Conservation (phyloP, 495 filamentous ascomycete genomes). For the Penicillium diatomitis region DNA sequence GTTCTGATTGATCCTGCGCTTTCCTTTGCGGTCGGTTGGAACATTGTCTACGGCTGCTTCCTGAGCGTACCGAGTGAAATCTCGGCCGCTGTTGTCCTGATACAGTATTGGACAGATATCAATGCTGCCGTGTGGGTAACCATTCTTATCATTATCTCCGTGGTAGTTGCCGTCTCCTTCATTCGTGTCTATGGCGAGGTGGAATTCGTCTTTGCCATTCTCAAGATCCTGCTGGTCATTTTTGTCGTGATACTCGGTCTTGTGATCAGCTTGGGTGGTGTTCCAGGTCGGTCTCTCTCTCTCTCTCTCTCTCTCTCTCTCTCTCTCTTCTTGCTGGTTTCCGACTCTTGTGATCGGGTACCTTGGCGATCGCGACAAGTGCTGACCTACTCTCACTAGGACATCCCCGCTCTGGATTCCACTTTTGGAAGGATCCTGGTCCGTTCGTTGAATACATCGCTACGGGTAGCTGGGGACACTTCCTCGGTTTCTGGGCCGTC, state of each 20-base stretch:
- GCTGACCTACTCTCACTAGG: constrained; percentile 9
- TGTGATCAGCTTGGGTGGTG: constrained; percentile 33
- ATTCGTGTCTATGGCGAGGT: constrained; percentile 39
- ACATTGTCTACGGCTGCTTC: constrained; percentile 39
- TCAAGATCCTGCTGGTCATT: constrained; percentile 43
- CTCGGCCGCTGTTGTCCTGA: constrained; percentile 50
- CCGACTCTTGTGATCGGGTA: too few species aligned
- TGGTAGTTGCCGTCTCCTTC: constrained; percentile 43
- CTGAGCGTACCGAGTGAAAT: constrained; percentile 59
- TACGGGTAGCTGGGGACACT: constrained; percentile 29
- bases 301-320: too few species aligned
- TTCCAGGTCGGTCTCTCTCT: constrained; percentile 28
- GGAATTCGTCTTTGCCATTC: constrained; percentile 33
- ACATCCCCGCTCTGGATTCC: constrained; percentile 28
- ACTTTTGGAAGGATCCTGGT: constrained; percentile 45
- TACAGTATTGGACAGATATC: constrained; percentile 50
- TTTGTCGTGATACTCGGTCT: constrained; percentile 44
- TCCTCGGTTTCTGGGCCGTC: constrained; percentile 52
- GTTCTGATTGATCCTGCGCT: constrained; percentile 46
- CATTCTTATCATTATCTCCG: constrained; percentile 45
- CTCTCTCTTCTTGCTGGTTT: constrained; percentile 36
- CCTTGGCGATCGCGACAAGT: too few species aligned
- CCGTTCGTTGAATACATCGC: constrained; percentile 41
- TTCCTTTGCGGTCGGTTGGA: constrained; percentile 55
- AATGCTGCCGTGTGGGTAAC: constrained; percentile 46